A percentile compares a stretch with the other conserved stretches of the same genome.
phyloP scores from a whole-genome alignment of 192 early-diverging fungal species.

The Chytriomyces sp. region DNA sequence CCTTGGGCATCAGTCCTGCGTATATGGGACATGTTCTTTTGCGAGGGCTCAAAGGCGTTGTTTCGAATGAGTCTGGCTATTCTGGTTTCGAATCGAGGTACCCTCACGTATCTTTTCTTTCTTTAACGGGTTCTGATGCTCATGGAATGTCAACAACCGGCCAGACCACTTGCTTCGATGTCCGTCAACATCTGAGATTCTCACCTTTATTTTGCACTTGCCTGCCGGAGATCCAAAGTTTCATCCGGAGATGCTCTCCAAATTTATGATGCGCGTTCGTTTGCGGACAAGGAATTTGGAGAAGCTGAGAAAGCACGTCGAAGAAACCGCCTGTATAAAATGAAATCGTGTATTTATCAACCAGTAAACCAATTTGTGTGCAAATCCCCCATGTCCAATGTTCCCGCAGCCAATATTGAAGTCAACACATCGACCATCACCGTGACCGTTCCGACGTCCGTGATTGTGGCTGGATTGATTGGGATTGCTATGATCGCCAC shows the following conservation, averaged over 20 bases:
- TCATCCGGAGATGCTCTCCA: conserved; percentile 1
- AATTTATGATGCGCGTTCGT: conserved; percentile 8
- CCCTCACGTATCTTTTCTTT: background rate
- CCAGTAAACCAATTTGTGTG: too few species aligned
- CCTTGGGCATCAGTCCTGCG: conserved; percentile 88
- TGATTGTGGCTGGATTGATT: too few species aligned
- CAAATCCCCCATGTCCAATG: too few species aligned
- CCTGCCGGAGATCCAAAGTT: conserved; percentile 58
- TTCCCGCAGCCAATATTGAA: too few species aligned
- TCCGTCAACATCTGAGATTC: conserved; percentile 73
- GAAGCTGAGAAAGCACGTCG: conserved; percentile 4
- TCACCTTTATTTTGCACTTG: conserved; percentile 80
- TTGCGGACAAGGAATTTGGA: conserved; percentile 14
- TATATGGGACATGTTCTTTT: conserved; percentile 93
- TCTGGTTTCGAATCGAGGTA: conserved; percentile 57
- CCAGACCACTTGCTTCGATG: conserved; percentile 71
- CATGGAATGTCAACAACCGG: conserved; percentile 39
- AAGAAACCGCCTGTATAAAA: background rate
- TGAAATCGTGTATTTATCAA: background rate
- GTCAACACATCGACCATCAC: too few species aligned
- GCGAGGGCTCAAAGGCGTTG: conserved; percentile 80
- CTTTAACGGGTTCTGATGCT: background rate
- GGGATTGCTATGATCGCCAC: too few species aligned
- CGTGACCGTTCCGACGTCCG: too few species aligned
- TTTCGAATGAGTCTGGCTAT: conserved; percentile 84